Evolutionary conservation across 208 protist species (phyloP), one percentile per base, ranked within the genome.

Genomic region (Wallacemonas sp.): DNA sequence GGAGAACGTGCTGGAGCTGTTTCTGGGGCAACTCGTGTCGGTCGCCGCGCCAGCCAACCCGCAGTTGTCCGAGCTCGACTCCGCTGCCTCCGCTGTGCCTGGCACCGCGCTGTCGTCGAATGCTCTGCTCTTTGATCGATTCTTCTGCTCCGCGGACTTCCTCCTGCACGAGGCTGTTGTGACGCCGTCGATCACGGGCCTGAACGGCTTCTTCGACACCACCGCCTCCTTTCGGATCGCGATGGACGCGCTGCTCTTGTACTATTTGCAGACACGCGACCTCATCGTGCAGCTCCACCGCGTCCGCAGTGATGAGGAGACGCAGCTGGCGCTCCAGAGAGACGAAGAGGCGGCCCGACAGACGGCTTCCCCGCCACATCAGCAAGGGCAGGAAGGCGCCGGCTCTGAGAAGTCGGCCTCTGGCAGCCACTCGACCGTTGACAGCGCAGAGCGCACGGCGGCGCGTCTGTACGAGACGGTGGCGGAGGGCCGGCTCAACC

Each of bases 1-100:
- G 10, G 89, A 95, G 50, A 97, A 88, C 29, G 87, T 94, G 25
- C 86, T 97, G 44, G 89, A 97, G 78, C 79, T 97, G n/a, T 97
- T 95, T 48, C 64, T 97, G 22, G 92, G 92, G 23, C 92, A 97
- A 65, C 78, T 97, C 14, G 75, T 97, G 0, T 82, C 85, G 1
- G 80, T 81, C 3, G 82, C 88, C 50, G 81, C 79, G 20, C 84
- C 87, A 2, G 57, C 18, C 32, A 26, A 71, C 29, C 65, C 66
- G 26, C 55, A 66, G 31, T 57, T 64, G 0, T 25, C 49, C 8
- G 23, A 28, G 46, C 7, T 49, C 11, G 48, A 49, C 29, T 8
- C 25, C 22, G 11, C 14, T 14, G 18, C 59, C 5, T 45, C 59
- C 8, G 44, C 3, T 29, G 18, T 57, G 48, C n/a, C n/a, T n/a